Conservation (phyloP, 148 eudicot species). For the Agrostemma githago region DNA sequence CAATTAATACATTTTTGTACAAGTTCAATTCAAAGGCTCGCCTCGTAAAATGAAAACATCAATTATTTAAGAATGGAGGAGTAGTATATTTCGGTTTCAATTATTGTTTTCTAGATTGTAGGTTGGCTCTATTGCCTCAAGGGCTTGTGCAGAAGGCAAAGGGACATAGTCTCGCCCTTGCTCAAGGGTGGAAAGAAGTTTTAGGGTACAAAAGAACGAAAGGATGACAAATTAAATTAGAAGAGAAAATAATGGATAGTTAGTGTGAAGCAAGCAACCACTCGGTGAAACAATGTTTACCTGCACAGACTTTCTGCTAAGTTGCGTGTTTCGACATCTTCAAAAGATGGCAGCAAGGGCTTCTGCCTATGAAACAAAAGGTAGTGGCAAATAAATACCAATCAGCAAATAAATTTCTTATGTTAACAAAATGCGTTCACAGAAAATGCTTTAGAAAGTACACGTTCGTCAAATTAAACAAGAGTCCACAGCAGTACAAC, state of each 20-base stretch:
- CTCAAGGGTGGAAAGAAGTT: neutral
- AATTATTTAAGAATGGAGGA: too few relatives aligned
- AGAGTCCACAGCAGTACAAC: neutral
- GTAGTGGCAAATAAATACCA: neutral
- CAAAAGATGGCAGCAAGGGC: constrained; percentile 89
- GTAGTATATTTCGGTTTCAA: neutral
- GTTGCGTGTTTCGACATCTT: constrained; percentile 82
- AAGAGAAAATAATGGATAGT: neutral
- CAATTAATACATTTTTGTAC: too few relatives aligned
- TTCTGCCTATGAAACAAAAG: constrained; percentile 61
- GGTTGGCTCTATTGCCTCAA: neutral
- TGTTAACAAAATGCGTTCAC: neutral
- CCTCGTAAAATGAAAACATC: too few relatives aligned
- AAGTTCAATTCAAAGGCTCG: too few relatives aligned
- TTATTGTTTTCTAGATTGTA: too few relatives aligned
- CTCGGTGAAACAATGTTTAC: constrained; percentile 31
- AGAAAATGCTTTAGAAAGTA: neutral
- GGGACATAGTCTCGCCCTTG: neutral
- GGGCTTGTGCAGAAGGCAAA: neutral
- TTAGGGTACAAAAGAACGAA: neutral
- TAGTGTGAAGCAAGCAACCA: neutral
- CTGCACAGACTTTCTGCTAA: constrained; percentile 89
- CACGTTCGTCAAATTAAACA: neutral
- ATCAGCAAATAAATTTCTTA: neutral
- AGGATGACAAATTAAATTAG: neutral